Percentiles rank a stretch among this genome's conserved stretches.
Evolutionary conservation across 2,329 filamentous ascomycete genomes (phyloP).

Genomic region (Trichoderma brevicompactum): DNA sequence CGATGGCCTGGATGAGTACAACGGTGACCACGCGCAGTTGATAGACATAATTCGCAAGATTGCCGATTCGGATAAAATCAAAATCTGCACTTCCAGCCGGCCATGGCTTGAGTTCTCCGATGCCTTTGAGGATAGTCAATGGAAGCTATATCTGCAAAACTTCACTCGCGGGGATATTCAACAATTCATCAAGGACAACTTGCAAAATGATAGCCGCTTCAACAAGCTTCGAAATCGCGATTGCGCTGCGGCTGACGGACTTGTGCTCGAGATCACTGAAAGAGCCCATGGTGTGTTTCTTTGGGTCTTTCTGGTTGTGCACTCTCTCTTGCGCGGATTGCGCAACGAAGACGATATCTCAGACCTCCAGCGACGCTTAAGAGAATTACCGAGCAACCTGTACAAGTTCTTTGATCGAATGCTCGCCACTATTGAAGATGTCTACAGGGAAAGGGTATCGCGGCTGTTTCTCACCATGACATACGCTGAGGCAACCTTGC

Average conservation of each 20-base stretch:
- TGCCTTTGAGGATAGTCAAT: neutral
- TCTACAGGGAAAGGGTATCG: slow-evolving; percentile 8
- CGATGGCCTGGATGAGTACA: slow-evolving; percentile 33
- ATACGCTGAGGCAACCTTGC: slow-evolving; percentile 2
- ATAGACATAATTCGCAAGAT: slow-evolving; percentile 23
- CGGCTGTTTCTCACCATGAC: slow-evolving; percentile 22
- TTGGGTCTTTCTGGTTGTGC: slow-evolving; percentile 33
- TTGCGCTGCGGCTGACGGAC: neutral
- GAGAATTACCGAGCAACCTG: slow-evolving; percentile 28
- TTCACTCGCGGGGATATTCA: slow-evolving; percentile 30
- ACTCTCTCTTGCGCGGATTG: slow-evolving; percentile 19
- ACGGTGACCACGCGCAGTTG: slow-evolving; percentile 28
- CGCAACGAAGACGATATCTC: slow-evolving; percentile 4
- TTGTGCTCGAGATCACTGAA: slow-evolving; percentile 19
- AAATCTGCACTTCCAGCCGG: slow-evolving; percentile 32
- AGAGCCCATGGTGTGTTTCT: slow-evolving; percentile 33
- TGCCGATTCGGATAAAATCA: slow-evolving; percentile 18
- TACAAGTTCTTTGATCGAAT: slow-evolving; percentile 28
- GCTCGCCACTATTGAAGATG: slow-evolving; percentile 7
- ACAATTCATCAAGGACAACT: slow-evolving; percentile 11
- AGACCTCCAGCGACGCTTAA: slow-evolving; percentile 22
- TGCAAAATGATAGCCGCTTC: slow-evolving; percentile 21
- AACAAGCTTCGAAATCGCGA: neutral
- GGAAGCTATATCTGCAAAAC: slow-evolving; percentile 31
- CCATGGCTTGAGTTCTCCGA: slow-evolving; percentile 28